Conservation (phyloP, 805 yeast species). For the Cyberlindnera xylosilytica region DNA sequence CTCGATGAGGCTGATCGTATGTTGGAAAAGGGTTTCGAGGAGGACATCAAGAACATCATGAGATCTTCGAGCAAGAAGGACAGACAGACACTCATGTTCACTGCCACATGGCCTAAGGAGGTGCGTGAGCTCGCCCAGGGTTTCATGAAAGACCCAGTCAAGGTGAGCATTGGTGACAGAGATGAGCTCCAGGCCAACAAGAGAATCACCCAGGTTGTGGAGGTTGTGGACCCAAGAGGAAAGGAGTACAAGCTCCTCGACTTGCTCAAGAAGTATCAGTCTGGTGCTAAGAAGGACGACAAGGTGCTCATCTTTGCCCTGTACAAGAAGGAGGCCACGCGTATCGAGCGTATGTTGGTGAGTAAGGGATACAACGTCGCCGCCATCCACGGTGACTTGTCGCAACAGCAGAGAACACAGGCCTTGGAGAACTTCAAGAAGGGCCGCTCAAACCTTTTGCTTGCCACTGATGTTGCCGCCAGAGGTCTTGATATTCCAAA, state of each 20-base stretch:
- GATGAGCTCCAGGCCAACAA: slow-evolving; percentile 94
- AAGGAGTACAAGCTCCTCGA: slow-evolving; percentile 73
- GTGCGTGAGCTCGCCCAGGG: slow-evolving; percentile 87
- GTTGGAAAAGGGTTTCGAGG: slow-evolving; percentile 98
- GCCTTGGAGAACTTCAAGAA: slow-evolving; percentile 83
- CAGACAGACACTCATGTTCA: slow-evolving; percentile 95
- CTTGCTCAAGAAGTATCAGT: slow-evolving; percentile 69
- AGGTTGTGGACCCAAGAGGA: slow-evolving; percentile 76
- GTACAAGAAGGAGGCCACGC: slow-evolving; percentile 93
- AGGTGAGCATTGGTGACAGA: slow-evolving; percentile 88
- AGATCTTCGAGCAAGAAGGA: slow-evolving; percentile 46
- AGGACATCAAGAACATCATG: slow-evolving; percentile 85
- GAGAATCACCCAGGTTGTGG: slow-evolving; percentile 89
- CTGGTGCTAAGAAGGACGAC: slow-evolving; percentile 64
- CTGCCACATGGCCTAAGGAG: slow-evolving; percentile 99
- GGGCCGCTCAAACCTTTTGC: slow-evolving; percentile 69
- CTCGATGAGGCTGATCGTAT: slow-evolving; percentile 98
- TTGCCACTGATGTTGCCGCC: slow-evolving; percentile 98
- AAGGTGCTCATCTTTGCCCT: slow-evolving; percentile 89
- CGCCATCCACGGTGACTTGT: slow-evolving; percentile 94
- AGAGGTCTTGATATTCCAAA: slow-evolving; percentile 97
- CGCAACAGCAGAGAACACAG: slow-evolving; percentile 86
- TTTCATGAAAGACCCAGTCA: slow-evolving; percentile 83
- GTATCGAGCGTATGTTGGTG: slow-evolving; percentile 75
- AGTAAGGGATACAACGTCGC: slow-evolving; percentile 78